Evolutionary conservation across 371 early-diverging fungal genomes (phyloP).

Genomic region (Vittaforma corneae): DNA sequence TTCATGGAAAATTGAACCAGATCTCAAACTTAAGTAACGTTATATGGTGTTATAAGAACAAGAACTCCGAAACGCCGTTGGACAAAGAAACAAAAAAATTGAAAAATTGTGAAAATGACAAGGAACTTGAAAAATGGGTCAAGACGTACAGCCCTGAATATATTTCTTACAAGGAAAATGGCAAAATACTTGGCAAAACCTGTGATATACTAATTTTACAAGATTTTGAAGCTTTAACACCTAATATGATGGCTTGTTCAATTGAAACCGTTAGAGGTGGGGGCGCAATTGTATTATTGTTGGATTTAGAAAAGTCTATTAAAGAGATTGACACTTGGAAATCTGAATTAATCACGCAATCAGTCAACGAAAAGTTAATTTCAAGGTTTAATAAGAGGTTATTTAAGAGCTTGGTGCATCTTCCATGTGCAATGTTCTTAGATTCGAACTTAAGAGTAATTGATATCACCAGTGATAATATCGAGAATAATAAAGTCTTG

Average conservation of each 20-base stretch:
- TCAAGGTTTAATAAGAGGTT: constrained; percentile 92
- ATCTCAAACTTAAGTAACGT: constrained; percentile 25
- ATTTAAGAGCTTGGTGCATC: constrained; percentile 75
- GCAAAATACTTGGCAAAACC: constrained; percentile 91
- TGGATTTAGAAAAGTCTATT: constrained; percentile 35
- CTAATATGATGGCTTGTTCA: constrained; percentile 85
- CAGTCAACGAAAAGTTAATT: constrained; percentile 65
- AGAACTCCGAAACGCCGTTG: constrained; percentile 35
- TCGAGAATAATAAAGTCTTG: constrained; percentile 61
- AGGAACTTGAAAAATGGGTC: constrained; percentile 38
- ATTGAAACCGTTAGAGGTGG: constrained; percentile 97
- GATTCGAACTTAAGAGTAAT: constrained; percentile 88
- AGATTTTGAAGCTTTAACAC: constrained; percentile 93
- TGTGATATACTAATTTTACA: constrained; percentile 93
- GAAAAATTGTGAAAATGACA: constrained; percentile 14
- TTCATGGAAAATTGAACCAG: constrained; percentile 33
- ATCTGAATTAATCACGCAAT: constrained; percentile 76
- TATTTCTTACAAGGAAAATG: constrained; percentile 81
- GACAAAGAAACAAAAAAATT: constrained; percentile 11
- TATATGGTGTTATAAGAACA: constrained; percentile 53
- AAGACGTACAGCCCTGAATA: constrained; percentile 45
- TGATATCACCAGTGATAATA: constrained; percentile 63
- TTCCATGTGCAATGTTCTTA: constrained; percentile 77
- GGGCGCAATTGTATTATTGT: constrained; percentile 73
- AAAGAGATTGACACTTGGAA: constrained; percentile 71